Base-by-base conservation (phyloP, 192 early-diverging fungal species). In the Dimargaris cristalligena region DNA sequence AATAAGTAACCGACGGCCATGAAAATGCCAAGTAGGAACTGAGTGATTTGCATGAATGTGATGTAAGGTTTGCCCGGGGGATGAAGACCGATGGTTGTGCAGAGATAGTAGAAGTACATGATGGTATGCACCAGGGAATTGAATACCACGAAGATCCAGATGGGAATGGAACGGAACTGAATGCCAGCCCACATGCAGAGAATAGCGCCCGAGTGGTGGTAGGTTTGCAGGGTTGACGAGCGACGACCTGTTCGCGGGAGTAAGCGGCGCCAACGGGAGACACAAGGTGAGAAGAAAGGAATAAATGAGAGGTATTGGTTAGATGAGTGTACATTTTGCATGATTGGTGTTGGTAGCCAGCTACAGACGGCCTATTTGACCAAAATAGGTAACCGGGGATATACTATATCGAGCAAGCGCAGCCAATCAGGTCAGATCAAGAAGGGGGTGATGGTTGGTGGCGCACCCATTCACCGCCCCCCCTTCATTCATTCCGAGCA, bases 111-210 rank as follows among this genome's bases (percentile, higher is more conserved):
- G 38, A 65, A 67, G 70, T 90, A 92, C 88, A 92, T 92, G 54
- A 92, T 62, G 59, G 83, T 80, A 74, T 92, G 90, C 44, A 92
- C 85, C 58, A 89, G 87, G 20, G 87, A 88, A 74, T 92, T 92
- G 74, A 84, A 78, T 26, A 80, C 65, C 35, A 86, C 88, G 63
- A 87, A 89, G 59, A 90, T 83, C 78, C 87, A 88, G 62, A 87
- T 81, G n/a, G 79, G 76, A 1, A 84, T 80, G 0, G 86, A 74
- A 59, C 78, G 74, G 52, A 73, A 83, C 51, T 80, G 77, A 67
- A 82, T 80, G 38, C 79, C 78, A 23, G 75, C 71, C 77, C 80
- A 88, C 85, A 86, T 89, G 46, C 82, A 79, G 65, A 88, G 66
- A 64, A 91, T 91, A 34, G 86, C 83, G 41, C 87, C 87, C 8